These are phyloP conservation scores for Lecanicillium sp. DNA, from an alignment of 2,329 filamentous ascomycete species.

Conservation along the genomic window DNA sequence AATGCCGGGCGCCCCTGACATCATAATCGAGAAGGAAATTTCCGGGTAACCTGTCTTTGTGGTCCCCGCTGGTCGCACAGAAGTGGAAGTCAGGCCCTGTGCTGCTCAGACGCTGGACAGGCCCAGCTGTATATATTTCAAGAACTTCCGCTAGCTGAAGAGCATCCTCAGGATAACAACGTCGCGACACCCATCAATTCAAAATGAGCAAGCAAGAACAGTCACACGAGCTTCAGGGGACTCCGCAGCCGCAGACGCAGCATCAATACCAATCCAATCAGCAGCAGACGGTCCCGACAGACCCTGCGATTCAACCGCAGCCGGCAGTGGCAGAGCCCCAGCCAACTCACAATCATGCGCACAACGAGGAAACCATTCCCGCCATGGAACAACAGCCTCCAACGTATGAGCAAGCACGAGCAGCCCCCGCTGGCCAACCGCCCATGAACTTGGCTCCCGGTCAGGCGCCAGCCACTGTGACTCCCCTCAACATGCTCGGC, in stretches of 20 bases:
- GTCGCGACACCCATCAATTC: background rate
- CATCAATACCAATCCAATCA: background rate
- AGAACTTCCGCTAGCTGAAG: too few species aligned
- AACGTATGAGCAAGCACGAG: constrained; percentile 3
- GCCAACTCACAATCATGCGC: background rate
- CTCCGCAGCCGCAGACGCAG: background rate
- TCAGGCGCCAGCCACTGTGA: background rate
- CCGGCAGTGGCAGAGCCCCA: background rate
- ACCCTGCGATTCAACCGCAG: too few species aligned
- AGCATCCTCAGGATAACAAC: background rate
- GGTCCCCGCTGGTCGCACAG: too few species aligned
- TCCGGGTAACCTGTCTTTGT: too few species aligned
- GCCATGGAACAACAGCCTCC: background rate
- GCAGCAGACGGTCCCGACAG: background rate
- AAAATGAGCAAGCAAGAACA: constrained; percentile 6
- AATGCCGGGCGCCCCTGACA: too few species aligned
- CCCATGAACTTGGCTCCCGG: background rate
- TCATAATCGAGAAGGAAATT: too few species aligned
- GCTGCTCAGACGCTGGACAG: background rate
- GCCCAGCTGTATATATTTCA: background rate
- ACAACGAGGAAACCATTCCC: background rate
- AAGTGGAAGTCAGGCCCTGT: too few species aligned
- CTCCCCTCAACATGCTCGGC: constrained; percentile 21
- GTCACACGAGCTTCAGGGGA: background rate
- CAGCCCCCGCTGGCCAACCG: constrained; percentile 1